Evolutionary conservation across 371 early-diverging fungal genomes (phyloP).

Genomic region (Mortierella sp.): DNA sequence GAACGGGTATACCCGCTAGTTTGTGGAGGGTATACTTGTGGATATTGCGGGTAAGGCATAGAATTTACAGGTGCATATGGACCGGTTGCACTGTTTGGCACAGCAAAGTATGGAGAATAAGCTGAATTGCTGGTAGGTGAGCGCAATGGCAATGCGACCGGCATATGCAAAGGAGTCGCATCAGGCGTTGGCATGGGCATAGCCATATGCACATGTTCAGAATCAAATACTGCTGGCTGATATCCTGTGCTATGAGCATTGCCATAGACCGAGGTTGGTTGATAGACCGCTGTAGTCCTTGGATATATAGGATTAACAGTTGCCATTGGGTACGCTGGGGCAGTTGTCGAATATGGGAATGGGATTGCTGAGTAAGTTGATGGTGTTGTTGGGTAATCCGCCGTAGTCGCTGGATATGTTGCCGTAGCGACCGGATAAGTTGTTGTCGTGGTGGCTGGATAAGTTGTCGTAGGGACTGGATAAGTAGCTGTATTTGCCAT

Average conservation of each 20-base stretch:
- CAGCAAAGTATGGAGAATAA: neutral
- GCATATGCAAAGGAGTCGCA: no score
- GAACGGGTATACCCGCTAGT: neutral
- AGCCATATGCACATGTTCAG: slow-evolving; percentile 1
- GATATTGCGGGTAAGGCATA: slow-evolving; percentile 14
- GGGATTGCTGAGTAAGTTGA: no score
- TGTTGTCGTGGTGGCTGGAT: neutral
- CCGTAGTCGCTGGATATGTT: no score
- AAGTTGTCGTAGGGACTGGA: neutral
- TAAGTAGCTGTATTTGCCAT: neutral
- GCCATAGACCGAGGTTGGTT: neutral
- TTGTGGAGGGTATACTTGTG: slow-evolving; percentile 14
- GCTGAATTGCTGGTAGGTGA: neutral
- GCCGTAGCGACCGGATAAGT: no score
- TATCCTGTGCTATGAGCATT: neutral
- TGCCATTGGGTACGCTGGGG: no score
- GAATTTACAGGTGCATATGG: neutral
- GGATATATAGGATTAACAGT: no score
- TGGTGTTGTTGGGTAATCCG: no score
- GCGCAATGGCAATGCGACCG: neutral
- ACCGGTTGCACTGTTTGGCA: slow-evolving; percentile 1
- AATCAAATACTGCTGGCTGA: neutral
- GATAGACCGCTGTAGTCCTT: neutral
- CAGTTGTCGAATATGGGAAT: no score
- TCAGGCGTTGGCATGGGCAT: slow-evolving; percentile 11